phyloP scores from a whole-genome alignment of 345 rosid species.

The Hirschfeldia incana region DNA sequence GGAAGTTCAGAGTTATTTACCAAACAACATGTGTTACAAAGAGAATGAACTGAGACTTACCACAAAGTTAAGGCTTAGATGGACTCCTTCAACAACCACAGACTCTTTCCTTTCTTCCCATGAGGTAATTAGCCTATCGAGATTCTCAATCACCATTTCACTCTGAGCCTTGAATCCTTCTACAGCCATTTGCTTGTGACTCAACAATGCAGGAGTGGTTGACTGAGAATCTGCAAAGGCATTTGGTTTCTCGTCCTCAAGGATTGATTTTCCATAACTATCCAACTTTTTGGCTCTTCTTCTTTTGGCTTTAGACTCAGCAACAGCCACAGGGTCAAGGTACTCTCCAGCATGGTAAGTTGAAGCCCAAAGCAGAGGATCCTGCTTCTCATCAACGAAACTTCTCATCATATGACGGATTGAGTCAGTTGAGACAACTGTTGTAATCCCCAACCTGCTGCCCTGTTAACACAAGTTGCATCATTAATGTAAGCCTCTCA shows the following conservation, averaged over 20 bases:
- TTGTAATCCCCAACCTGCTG: constrained; percentile 65
- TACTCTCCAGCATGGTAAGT: constrained; percentile 96
- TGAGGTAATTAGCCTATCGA: constrained; percentile 85
- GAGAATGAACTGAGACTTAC: constrained; percentile 40
- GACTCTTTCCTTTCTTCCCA: constrained; percentile 67
- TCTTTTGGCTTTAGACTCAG: constrained; percentile 82
- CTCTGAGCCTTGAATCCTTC: constrained; percentile 23
- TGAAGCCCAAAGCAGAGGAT: constrained; percentile 95
- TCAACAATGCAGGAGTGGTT: constrained; percentile 45
- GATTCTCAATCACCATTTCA: constrained; percentile 75
- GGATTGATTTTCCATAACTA: constrained; percentile 40
- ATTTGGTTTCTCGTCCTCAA: constrained; percentile 49
- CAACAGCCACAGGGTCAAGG: constrained; percentile 88
- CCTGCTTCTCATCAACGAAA: constrained; percentile 83
- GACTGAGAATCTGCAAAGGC: neutral
- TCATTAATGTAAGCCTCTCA: neutral
- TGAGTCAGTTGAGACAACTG: constrained; percentile 76
- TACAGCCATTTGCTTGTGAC: constrained; percentile 88
- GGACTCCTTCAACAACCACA: constrained; percentile 57
- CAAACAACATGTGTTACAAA: neutral
- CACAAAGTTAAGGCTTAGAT: constrained; percentile 95
- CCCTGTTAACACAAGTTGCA: constrained; percentile 37
- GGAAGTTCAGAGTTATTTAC: neutral
- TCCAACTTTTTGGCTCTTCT: constrained; percentile 68
- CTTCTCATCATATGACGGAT: constrained; percentile 99